A percentile compares a stretch with the other conserved stretches of the same genome.
Evolutionary conservation across 1,139 yeast species (phyloP).

Genomic region (Lodderomyces metapsilosis): DNA sequence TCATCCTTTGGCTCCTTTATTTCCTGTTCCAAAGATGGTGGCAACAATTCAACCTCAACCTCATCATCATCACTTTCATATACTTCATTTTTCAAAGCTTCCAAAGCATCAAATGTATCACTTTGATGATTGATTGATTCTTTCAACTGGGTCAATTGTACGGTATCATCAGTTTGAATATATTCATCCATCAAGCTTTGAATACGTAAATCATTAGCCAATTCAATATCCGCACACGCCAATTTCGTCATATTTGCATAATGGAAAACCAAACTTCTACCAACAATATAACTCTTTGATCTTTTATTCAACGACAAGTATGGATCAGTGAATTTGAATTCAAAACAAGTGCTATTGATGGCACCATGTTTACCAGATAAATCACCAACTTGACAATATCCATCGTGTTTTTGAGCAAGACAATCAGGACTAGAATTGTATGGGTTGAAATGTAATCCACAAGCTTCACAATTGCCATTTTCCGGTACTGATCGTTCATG

Average conservation of each 20-base stretch:
- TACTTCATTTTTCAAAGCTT: slow-evolving; percentile 17
- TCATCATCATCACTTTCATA: slow-evolving; percentile 17
- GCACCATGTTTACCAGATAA: slow-evolving; percentile 64
- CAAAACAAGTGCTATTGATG: slow-evolving; percentile 55
- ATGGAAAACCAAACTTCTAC: slow-evolving; percentile 53
- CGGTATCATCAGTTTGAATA: slow-evolving; percentile 18
- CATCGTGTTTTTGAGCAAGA: slow-evolving; percentile 44
- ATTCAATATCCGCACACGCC: slow-evolving; percentile 58
- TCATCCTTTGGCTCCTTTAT: not conserved
- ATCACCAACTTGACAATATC: slow-evolving; percentile 59
- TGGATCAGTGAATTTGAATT: slow-evolving; percentile 52
- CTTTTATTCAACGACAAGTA: slow-evolving; percentile 50
- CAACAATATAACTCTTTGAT: slow-evolving; percentile 50
- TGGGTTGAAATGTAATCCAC: slow-evolving; percentile 56
- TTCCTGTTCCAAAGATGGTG: slow-evolving; percentile 1
- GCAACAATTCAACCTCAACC: not conserved
- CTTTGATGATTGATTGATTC: slow-evolving; percentile 19
- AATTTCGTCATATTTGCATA: slow-evolving; percentile 47
- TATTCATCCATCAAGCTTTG: slow-evolving; percentile 27
- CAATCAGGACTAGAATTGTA: slow-evolving; percentile 47
- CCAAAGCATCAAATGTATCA: slow-evolving; percentile 17
- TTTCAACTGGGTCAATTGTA: slow-evolving; percentile 21
- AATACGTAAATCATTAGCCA: slow-evolving; percentile 27
- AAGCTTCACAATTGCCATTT: slow-evolving; percentile 46
- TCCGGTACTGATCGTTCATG: slow-evolving; percentile 48